Evolutionary conservation across 495 filamentous ascomycete species (phyloP).

Genomic region (Trichoderma virens): DNA sequence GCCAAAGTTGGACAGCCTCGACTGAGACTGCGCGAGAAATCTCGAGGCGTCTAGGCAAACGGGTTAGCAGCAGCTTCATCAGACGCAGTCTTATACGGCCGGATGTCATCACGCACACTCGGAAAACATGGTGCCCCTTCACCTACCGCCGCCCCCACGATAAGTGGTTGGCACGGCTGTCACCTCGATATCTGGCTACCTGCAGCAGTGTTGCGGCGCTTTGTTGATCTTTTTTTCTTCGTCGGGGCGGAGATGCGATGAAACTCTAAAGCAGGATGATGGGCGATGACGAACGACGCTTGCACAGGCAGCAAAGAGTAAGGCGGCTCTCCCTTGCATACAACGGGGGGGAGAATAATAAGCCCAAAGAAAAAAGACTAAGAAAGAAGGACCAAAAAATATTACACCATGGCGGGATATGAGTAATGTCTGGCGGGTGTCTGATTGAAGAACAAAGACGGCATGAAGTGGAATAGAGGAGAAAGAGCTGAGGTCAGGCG

Average conservation of each 20-base stretch:
- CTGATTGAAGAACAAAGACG: background rate
- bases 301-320: background rate
- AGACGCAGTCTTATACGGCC: background rate
- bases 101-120: conserved; percentile 65
- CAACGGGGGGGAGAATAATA: background rate
- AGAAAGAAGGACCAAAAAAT: background rate
- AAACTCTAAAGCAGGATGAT: background rate
- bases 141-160: conserved; percentile 11
- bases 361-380: too few species aligned
- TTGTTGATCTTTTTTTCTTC: background rate
- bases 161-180: conserved; percentile 1
- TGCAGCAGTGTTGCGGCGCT: background rate
- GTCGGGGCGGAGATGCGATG: background rate
- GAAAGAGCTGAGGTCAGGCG: background rate
- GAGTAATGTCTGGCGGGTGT: background rate
- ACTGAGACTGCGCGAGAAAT: conserved; percentile 96
- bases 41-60: conserved; percentile 76
- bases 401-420: background rate
- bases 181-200: background rate
- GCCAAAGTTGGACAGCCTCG: conserved; percentile 57
- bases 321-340: conserved; percentile 3
- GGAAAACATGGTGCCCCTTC: conserved; percentile 68
- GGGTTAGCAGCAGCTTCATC: conserved; percentile 9
- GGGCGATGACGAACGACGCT: conserved; percentile 6
- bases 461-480: background rate